Percentiles rank a stretch among this genome's conserved stretches.
These are phyloP conservation scores for Suillus weaverae DNA, from an alignment of 768 basidiomycete genomes.

Conservation along the genomic window DNA sequence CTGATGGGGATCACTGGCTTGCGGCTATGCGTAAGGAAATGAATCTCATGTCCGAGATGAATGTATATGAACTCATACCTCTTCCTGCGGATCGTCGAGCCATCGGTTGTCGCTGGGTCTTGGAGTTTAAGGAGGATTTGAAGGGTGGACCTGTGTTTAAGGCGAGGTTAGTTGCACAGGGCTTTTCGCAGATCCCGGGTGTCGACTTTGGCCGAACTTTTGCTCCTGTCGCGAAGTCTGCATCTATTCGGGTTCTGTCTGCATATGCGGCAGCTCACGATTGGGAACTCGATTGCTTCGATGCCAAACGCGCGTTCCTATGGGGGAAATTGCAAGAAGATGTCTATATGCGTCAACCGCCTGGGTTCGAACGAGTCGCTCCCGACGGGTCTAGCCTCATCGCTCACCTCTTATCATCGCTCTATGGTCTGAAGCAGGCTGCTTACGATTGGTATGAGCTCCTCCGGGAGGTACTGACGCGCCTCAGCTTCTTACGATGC, in stretches of 20 bases:
- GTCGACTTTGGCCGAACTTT: background rate
- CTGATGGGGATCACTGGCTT: too few species aligned
- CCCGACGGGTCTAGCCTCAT: rapidly evolving
- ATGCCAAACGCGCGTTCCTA: rapidly evolving
- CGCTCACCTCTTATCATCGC: too few species aligned
- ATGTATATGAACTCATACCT: too few species aligned
- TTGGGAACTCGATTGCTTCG: background rate
- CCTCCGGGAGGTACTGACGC: rapidly evolving
- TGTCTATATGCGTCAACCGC: background rate
- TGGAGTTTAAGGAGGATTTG: background rate
- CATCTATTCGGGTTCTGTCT: background rate
- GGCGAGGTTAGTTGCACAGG: rapidly evolving
- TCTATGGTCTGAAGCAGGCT: too few species aligned
- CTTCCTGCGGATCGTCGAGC: too few species aligned
- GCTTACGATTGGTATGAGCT: too few species aligned
- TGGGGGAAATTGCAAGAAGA: background rate
- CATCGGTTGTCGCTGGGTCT: background rate
- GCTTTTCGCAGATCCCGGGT: background rate
- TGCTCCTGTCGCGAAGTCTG: background rate
- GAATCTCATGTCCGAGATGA: too few species aligned
- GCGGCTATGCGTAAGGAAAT: too few species aligned
- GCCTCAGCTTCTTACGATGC: too few species aligned
- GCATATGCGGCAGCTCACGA: background rate
- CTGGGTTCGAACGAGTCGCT: rapidly evolving
- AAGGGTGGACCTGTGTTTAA: background rate